Percentiles rank a stretch among this genome's conserved stretches.
phyloP scores from a whole-genome alignment of 192 early-diverging fungal genomes.

The Coemansia sp. region DNA sequence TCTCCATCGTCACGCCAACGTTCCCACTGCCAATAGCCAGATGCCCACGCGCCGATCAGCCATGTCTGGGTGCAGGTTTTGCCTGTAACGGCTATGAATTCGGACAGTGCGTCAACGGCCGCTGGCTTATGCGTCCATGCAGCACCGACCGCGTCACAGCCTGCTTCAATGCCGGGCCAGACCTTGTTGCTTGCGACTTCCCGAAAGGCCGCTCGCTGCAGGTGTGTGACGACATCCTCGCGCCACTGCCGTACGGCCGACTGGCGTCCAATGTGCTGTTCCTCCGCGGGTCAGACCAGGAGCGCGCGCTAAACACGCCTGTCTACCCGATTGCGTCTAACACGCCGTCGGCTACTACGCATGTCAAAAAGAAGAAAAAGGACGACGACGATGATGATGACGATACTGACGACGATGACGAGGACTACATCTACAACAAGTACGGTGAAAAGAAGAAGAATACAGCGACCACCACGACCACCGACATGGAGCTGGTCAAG shows the following conservation, averaged over 20 bases:
- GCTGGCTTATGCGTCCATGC: constrained; percentile 52
- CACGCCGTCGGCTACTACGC: constrained; percentile 12
- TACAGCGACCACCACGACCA: constrained; percentile 27
- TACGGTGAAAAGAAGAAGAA: constrained; percentile 53
- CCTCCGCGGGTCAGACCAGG: constrained; percentile 41
- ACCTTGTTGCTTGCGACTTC: constrained; percentile 47
- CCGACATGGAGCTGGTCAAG: constrained; percentile 51
- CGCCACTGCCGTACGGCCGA: constrained; percentile 43
- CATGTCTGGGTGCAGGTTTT: constrained; percentile 43
- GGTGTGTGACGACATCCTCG: constrained; percentile 42
- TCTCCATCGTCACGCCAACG: constrained; percentile 45
- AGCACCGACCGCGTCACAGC: constrained; percentile 42
- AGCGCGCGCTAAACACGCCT: constrained; percentile 47
- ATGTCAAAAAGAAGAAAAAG: constrained; percentile 43
- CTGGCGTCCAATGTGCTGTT: constrained; percentile 48
- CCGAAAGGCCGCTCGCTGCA: constrained; percentile 49
- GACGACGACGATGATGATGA: constrained; percentile 36
- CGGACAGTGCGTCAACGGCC: constrained; percentile 49
- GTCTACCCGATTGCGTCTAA: constrained; percentile 35
- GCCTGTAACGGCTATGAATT: constrained; percentile 52
- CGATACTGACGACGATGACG: constrained; percentile 37
- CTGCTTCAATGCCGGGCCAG: constrained; percentile 44
- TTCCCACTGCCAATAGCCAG: constrained; percentile 41
- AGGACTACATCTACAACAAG: constrained; percentile 50
- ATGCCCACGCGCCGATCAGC: constrained; percentile 40